Conservation (phyloP, 495 filamentous ascomycete species). For the Lasiosphaeria miniovina region DNA sequence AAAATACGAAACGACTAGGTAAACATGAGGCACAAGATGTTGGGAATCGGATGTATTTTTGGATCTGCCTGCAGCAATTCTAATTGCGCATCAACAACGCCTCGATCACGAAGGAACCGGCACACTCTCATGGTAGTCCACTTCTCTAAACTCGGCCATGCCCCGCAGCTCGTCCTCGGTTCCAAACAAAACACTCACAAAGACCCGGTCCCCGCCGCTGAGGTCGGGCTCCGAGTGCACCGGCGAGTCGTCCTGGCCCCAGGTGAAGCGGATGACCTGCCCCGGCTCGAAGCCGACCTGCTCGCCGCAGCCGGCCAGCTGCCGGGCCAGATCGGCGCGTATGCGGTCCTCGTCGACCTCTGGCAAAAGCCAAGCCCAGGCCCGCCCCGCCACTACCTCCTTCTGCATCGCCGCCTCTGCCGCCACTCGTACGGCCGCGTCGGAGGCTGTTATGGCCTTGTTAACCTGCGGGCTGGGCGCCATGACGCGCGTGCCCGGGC, state of each 20-base stretch:
- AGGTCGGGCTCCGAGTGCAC: neutral
- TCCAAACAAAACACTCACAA: conserved; percentile 4
- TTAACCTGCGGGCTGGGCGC: neutral
- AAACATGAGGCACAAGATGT: too few relatives aligned
- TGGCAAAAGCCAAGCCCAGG: too few relatives aligned
- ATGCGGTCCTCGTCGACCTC: neutral
- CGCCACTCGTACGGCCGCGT: neutral
- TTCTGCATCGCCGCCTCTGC: neutral
- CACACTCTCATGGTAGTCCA: neutral
- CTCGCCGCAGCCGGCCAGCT: neutral
- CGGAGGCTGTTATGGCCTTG: neutral
- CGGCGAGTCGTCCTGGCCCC: neutral
- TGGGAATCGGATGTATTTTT: too few relatives aligned
- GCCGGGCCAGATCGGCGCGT: neutral
- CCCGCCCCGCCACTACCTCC: neutral
- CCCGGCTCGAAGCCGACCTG: neutral
- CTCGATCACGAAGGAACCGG: too few relatives aligned
- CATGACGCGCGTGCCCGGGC: neutral
- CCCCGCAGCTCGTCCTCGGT: neutral
- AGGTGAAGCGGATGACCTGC: neutral
- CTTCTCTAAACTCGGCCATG: neutral
- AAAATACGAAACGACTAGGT: too few relatives aligned
- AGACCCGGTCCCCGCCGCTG: neutral
- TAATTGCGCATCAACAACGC: too few relatives aligned
- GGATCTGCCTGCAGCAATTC: too few relatives aligned